Conservation (phyloP, 331 rosid genomes). For the Pyrus hybrid region DNA sequence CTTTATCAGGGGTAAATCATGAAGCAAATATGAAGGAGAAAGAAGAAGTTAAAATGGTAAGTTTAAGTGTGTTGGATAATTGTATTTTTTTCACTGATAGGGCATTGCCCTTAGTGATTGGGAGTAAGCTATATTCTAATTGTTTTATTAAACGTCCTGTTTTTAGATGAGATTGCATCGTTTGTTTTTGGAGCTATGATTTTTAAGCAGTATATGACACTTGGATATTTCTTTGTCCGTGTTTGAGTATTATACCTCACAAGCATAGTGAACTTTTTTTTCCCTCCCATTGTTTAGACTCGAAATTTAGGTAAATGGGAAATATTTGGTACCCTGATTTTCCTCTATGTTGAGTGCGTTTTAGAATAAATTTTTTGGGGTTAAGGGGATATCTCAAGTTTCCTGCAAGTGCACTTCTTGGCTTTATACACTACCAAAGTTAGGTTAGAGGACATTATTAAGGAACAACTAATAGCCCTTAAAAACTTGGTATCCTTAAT, state of each 20-base stretch:
- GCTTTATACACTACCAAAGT: neutral
- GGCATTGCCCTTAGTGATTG: too few relatives aligned
- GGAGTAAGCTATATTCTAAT: too few relatives aligned
- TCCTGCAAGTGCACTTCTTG: neutral
- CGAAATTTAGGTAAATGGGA: neutral
- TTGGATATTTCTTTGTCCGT: too few relatives aligned
- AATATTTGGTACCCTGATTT: too few relatives aligned
- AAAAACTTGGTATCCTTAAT: neutral
- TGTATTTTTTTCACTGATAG: neutral
- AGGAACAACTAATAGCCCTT: too few relatives aligned
- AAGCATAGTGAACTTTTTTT: neutral
- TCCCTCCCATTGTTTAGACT: neutral
- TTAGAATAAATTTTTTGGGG: neutral
- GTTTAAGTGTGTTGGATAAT: conserved; percentile 20
- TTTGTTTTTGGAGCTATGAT: too few relatives aligned
- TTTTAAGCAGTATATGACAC: too few relatives aligned
- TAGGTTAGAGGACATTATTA: neutral
- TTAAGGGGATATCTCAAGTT: neutral
- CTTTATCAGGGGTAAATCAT: conserved; percentile 34
- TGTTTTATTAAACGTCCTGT: too few relatives aligned
- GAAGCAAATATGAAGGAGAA: conserved; percentile 27
- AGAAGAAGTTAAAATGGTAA: conserved; percentile 43
- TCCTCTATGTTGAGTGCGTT: too few relatives aligned
- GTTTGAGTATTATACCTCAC: neutral
- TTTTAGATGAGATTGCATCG: too few relatives aligned